Evolutionary conservation across 2,329 filamentous ascomycete species (phyloP).

Genomic region (Lachnellula occidentalis): DNA sequence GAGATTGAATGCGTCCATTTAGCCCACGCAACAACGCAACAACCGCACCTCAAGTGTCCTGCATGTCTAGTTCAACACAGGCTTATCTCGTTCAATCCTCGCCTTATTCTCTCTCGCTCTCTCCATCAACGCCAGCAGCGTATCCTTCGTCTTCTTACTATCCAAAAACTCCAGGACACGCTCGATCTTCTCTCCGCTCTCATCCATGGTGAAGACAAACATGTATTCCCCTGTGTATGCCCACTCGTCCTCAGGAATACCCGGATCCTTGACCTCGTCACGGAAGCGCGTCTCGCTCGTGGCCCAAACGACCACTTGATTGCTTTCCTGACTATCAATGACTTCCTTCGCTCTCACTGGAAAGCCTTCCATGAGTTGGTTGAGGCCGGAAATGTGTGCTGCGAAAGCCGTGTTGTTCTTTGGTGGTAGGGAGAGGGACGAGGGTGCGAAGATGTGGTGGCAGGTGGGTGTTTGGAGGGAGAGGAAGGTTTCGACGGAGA

Average conservation of each 20-base stretch:
- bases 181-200: conserved; percentile 26
- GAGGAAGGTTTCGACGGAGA: not conserved
- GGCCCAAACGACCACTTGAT: conserved; percentile 29
- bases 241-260: conserved; percentile 22
- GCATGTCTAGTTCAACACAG: too few relatives aligned
- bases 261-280: conserved; percentile 19
- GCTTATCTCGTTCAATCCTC: too few relatives aligned
- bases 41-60: too few relatives aligned
- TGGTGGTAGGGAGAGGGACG: not conserved
- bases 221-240: conserved; percentile 31
- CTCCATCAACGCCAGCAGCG: too few relatives aligned
- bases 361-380: conserved; percentile 16
- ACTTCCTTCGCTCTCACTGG: conserved; percentile 17
- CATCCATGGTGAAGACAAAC: conserved; percentile 30
- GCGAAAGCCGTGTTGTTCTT: not conserved
- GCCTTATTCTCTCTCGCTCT: too few relatives aligned
- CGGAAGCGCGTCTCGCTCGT: conserved; percentile 24
- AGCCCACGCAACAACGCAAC: too few relatives aligned
- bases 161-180: conserved; percentile 31
- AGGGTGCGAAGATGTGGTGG: conserved; percentile 4
- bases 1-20: too few relatives aligned
- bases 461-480: conserved; percentile 1
- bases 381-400: not conserved
- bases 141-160: conserved; percentile 11
- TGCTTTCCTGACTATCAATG: conserved; percentile 17